phyloP scores from a whole-genome alignment of 805 yeast genomes.

The Sugiyamaella floridensis region DNA sequence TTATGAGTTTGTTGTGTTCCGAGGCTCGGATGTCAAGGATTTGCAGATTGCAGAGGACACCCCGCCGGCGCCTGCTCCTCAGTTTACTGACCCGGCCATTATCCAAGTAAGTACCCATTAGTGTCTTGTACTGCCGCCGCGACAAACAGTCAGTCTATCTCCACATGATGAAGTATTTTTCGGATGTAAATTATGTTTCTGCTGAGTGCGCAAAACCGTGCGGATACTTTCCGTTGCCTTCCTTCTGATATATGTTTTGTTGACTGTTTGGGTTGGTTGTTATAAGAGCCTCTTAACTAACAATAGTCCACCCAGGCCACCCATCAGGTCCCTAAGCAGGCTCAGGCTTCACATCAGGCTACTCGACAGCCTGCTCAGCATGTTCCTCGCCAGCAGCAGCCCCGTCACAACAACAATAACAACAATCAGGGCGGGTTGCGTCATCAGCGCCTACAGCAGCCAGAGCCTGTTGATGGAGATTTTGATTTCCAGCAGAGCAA shows the following conservation, averaged over 20 bases:
- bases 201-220: constrained; percentile 32
- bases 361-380: constrained; percentile 1
- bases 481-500: constrained; percentile 72
- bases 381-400: neutral
- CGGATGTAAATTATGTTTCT: constrained; percentile 21
- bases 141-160: neutral
- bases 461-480: constrained; percentile 31
- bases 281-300: neutral
- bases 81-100: constrained; percentile 27
- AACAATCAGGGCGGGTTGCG: too few species aligned
- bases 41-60: constrained; percentile 74
- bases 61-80: constrained; percentile 37
- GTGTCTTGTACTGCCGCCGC: too few species aligned
- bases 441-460: too few species aligned
- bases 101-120: constrained; percentile 26
- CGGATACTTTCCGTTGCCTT: constrained; percentile 39
- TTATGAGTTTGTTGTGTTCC: constrained; percentile 72
- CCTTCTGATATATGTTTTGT: constrained; percentile 33
- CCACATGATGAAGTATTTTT: constrained; percentile 29
- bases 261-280: constrained; percentile 1
- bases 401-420: too few species aligned
- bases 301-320: neutral
- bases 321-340: neutral
- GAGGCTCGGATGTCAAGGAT: constrained; percentile 90
- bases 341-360: constrained; percentile 6